Evolutionary conservation across 1,284 basidiomycete species (phyloP).

Genomic region (Ustanciosporium gigantosporum): DNA sequence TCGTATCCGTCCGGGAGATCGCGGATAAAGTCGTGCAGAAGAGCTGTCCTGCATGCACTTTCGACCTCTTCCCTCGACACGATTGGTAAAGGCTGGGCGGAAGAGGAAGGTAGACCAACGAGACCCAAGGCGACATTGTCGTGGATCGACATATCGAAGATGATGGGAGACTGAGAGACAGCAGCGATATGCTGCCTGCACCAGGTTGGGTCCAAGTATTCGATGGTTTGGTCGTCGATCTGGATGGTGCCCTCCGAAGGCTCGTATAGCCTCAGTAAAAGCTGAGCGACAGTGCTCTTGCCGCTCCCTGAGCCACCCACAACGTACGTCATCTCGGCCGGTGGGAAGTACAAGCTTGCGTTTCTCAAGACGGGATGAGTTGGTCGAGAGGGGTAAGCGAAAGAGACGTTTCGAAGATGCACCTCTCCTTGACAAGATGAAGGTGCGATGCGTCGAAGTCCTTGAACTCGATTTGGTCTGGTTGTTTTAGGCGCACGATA

Average conservation of each 20-base stretch:
- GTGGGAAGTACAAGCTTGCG: constrained; percentile 74
- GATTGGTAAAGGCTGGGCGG: constrained; percentile 24
- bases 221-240: constrained; percentile 80
- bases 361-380: constrained; percentile 68
- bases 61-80: constrained; percentile 70
- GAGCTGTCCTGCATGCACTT: constrained; percentile 78
- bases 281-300: constrained; percentile 85
- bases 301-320: constrained; percentile 89
- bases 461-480: constrained; percentile 4
- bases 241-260: constrained; percentile 65
- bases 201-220: constrained; percentile 74
- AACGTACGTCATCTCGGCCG: constrained; percentile 85
- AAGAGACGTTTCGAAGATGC: constrained; percentile 74
- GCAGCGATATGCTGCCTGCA: constrained; percentile 74
- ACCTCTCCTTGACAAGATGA: constrained; percentile 71
- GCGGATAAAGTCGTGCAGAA: constrained; percentile 83
- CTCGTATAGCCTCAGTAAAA: constrained; percentile 78
- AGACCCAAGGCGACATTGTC: constrained; percentile 86
- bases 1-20: constrained; percentile 86
- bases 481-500: not conserved
- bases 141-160: constrained; percentile 80
- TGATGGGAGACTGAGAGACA: constrained; percentile 75
- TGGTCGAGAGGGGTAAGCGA: constrained; percentile 83
- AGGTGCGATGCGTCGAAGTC: constrained; percentile 40
- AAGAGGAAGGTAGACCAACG: not conserved